Evolutionary conservation across 2,329 filamentous ascomycete genomes (phyloP), one percentile per base, ranked within the genome.

Genomic region (Aaosphaeria arxii): DNA sequence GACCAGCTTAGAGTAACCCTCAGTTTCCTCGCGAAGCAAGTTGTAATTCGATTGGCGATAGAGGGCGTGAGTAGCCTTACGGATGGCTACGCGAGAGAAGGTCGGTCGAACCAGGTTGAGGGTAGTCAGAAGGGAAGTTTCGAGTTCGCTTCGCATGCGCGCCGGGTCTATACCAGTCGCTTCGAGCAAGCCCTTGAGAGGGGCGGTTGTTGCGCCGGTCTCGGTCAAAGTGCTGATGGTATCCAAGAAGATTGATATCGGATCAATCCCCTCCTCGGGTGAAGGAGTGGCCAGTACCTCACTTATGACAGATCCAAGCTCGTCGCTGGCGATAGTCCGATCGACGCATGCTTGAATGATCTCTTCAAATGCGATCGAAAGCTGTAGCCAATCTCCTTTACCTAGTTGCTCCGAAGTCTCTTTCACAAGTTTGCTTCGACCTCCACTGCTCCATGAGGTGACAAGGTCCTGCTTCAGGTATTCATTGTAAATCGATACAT

Each of bases 1-100:
- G 51, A 96, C 85, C 42, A 99, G 82, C 70, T 99, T 99, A 0
- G 94, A 91, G 66, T 96, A 99, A 38, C 95, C 94, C 72, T 99
- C 94, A 0, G 90, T 90, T 71, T 99, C 94, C 73, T 99, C 94
- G 40, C 94, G 86, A 17, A 99, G 77, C 6, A 99, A 76, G 62
- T 99, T 99, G 76, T 96, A 97, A 70, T 96, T 97, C 11, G 92
- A 90, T 71, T 97, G 94, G 51, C 91, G 87, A 69, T 99, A 99
- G 1, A 99, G 80, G 4, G 94, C 78, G 60, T 96, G 95, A 6
- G 94, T 99, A 43, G 91, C 88, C 63, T 95, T 91, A 47, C 92
- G 86, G 55, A 96, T 91, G 11, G 87, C 87, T 65, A 94, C 84
- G 56, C 86, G 86, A 48, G 82, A 78, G 68, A 97, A 99, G 5